Evolutionary conservation across 768 basidiomycete genomes (phyloP).

Genomic region (Psilocybe tampanensis): DNA sequence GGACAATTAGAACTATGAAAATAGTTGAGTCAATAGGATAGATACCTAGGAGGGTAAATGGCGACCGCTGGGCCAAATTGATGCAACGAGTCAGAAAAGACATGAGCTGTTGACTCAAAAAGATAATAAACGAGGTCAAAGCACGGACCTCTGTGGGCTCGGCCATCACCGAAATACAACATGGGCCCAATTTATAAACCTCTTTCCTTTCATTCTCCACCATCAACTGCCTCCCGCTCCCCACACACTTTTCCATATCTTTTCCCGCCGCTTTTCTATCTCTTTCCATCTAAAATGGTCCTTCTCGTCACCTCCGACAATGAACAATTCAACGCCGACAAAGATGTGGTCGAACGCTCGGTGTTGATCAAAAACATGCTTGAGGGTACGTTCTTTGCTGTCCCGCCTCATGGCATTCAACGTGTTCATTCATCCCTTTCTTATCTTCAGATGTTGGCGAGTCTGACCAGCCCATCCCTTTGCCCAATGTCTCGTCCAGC

Average conservation of each 20-base stretch:
- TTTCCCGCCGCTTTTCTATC: conserved; percentile 8
- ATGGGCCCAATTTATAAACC: conserved; percentile 23
- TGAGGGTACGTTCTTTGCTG: conserved; percentile 65
- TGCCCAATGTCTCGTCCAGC: conserved; percentile 91
- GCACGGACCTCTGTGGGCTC: conserved; percentile 25
- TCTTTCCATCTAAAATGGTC: conserved; percentile 56
- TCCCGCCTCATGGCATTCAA: conserved; percentile 9
- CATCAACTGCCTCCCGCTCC: conserved; percentile 23
- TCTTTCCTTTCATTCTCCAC: conserved; percentile 10
- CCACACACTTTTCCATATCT: not conserved
- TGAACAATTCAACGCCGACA: conserved; percentile 91
- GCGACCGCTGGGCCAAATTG: conserved; percentile 35
- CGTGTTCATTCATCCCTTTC: conserved; percentile 16
- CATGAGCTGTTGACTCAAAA: conserved; percentile 33
- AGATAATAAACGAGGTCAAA: conserved; percentile 22
- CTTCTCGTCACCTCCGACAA: conserved; percentile 93
- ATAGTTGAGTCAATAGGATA: conserved; percentile 4
- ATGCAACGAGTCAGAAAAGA: conserved; percentile 50
- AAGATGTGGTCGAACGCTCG: conserved; percentile 92
- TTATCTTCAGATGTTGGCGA: conserved; percentile 81
- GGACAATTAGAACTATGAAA: conserved; percentile 1
- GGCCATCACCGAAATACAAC: conserved; percentile 46
- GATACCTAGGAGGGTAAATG: conserved; percentile 54
- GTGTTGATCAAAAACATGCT: conserved; percentile 99
- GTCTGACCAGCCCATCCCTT: conserved; percentile 90